These are phyloP conservation scores for Kodamaea kaohsiungensis DNA, from an alignment of 805 yeast genomes.

Conservation along the genomic window DNA sequence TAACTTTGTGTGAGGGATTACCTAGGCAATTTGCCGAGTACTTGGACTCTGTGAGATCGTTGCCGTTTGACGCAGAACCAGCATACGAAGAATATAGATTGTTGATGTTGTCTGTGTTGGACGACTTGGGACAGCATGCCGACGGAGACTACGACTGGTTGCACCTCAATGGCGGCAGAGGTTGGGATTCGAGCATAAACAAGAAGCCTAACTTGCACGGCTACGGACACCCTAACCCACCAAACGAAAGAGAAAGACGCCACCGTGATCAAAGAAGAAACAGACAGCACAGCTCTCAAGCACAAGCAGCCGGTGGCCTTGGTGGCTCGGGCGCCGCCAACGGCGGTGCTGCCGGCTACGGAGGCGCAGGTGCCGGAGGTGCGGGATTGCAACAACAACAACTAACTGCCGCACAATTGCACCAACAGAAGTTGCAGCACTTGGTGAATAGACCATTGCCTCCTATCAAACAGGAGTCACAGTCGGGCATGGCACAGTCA, in stretches of 20 bases:
- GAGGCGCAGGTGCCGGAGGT: conserved; percentile 8
- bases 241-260: conserved; percentile 47
- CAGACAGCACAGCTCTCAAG: conserved; percentile 31
- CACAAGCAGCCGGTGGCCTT: conserved; percentile 20
- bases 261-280: conserved; percentile 48
- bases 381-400: conserved; percentile 31
- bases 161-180: conserved; percentile 74
- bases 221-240: conserved; percentile 71
- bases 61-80: conserved; percentile 79
- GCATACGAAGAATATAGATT: conserved; percentile 68
- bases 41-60: conserved; percentile 63
- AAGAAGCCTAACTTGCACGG: conserved; percentile 82
- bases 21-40: conserved; percentile 78
- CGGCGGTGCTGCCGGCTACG: conserved; percentile 8
- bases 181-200: conserved; percentile 77
- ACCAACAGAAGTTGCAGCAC: conserved; percentile 49
- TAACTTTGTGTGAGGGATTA: conserved; percentile 60
- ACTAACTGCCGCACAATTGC: conserved; percentile 47
- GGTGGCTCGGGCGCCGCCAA: conserved; percentile 9
- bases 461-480: conserved; percentile 46
- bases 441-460: conserved; percentile 51
- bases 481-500: conserved; percentile 12
- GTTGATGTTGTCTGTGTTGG: conserved; percentile 60
- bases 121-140: conserved; percentile 56
- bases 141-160: conserved; percentile 82